Percentiles rank a stretch among this genome's conserved stretches.
These are phyloP conservation scores for Cordyceps pruinosa DNA, from an alignment of 2,329 filamentous ascomycete species.

Conservation along the genomic window DNA sequence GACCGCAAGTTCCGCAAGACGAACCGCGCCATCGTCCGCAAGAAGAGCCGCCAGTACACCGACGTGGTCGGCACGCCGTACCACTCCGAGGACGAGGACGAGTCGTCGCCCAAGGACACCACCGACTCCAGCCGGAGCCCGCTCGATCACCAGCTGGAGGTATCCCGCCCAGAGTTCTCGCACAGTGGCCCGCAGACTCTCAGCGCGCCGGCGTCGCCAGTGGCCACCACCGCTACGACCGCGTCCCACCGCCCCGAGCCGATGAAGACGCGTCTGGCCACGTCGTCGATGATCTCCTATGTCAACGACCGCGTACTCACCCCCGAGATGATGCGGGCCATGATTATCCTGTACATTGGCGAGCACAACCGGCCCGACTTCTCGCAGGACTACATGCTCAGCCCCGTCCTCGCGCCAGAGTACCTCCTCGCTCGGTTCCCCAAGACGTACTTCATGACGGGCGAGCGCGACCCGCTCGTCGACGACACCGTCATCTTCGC, in stretches of 20 bases:
- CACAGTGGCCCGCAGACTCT: conserved; percentile 36
- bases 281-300: conserved; percentile 96
- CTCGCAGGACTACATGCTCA: conserved; percentile 81
- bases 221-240: conserved; percentile 19
- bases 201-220: conserved; percentile 17
- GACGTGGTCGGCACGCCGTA: conserved; percentile 77
- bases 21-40: conserved; percentile 68
- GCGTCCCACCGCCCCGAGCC: conserved; percentile 48
- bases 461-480: conserved; percentile 89
- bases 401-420: conserved; percentile 83
- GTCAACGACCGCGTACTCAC: conserved; percentile 93
- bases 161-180: conserved; percentile 44
- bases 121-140: conserved; percentile 14
- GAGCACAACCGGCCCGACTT: conserved; percentile 92
- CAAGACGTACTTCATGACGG: conserved; percentile 89
- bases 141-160: conserved; percentile 15
- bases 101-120: conserved; percentile 29
- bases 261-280: conserved; percentile 80
- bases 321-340: conserved; percentile 97
- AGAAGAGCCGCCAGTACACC: conserved; percentile 86
- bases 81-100: conserved; percentile 68
- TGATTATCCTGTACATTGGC: conserved; percentile 97
- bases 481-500: conserved; percentile 97
- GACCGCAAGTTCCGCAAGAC: conserved; percentile 72
- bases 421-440: conserved; percentile 78